Conservation (phyloP, 164 flowering plant species). For the Magnolia officinalis region DNA sequence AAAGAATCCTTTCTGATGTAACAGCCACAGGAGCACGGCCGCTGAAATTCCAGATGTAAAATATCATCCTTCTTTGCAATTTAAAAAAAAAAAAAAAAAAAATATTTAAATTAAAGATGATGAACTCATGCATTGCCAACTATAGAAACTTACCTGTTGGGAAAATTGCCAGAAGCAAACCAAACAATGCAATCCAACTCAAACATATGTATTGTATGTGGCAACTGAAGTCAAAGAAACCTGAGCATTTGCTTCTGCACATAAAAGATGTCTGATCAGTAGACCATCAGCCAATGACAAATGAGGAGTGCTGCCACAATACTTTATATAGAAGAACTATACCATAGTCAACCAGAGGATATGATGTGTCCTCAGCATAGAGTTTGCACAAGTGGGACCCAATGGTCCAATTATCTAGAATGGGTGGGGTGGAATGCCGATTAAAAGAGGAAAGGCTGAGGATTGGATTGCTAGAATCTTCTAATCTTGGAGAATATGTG, state of each 20-base stretch:
- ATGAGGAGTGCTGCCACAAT: too few species aligned
- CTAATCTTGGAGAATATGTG: not conserved
- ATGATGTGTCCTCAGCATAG: not conserved
- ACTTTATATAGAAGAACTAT: not conserved
- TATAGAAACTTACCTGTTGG: conserved; percentile 58
- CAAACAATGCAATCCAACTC: conserved; percentile 75
- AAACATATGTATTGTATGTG: conserved; percentile 83
- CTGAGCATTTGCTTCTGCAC: conserved; percentile 65
- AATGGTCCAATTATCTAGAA: too few species aligned
- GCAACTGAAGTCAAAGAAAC: conserved; percentile 85
- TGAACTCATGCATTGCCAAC: not conserved
- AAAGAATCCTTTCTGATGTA: conserved; percentile 82
- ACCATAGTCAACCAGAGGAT: not conserved
- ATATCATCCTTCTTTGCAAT: not conserved
- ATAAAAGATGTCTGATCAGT: conserved; percentile 9
- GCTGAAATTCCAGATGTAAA: conserved; percentile 42
- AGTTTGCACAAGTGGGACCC: not conserved
- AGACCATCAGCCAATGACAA: not conserved
- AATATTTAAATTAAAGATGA: not conserved
- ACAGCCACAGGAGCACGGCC: conserved; percentile 72
- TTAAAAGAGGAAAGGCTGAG: too few species aligned
- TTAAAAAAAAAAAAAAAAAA: too few species aligned
- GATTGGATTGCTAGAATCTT: not conserved
- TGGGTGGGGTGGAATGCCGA: too few species aligned
- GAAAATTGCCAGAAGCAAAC: conserved; percentile 61